A percentile compares a stretch with the other conserved stretches of the same genome.
These are phyloP conservation scores for Vitis amurensis DNA, from an alignment of 164 flowering plant species.

Conservation along the genomic window DNA sequence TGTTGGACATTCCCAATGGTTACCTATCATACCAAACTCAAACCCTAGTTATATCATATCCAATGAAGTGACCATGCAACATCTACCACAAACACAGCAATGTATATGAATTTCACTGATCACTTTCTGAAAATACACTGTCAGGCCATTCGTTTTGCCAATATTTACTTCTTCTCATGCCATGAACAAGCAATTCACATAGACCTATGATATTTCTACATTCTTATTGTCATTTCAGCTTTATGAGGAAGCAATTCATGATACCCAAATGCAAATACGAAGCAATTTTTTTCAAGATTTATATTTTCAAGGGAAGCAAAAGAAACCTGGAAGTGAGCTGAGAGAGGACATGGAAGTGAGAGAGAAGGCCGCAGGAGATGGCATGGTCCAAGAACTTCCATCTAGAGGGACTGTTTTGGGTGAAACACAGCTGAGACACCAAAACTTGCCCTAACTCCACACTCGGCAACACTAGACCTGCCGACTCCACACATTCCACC, in stretches of 20 bases:
- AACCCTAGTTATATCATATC: no score
- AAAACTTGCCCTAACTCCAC: conserved; percentile 47
- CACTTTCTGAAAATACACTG: no score
- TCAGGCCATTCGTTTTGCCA: no score
- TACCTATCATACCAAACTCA: no score
- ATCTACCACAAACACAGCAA: no score
- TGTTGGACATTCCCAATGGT: no score
- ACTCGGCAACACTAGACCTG: conserved; percentile 34
- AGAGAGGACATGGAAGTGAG: conserved; percentile 56
- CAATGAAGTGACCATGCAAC: no score
- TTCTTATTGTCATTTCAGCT: no score
- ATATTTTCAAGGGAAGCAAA: background rate
- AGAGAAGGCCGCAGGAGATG: conserved; percentile 43
- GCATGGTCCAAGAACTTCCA: conserved; percentile 63
- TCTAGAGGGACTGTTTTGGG: conserved; percentile 39
- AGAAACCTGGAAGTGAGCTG: conserved; percentile 55
- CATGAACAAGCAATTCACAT: background rate
- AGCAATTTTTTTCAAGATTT: background rate
- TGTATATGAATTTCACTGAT: no score
- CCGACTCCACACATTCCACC: conserved; percentile 22
- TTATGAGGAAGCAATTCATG: background rate
- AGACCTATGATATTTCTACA: background rate
- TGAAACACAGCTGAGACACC: conserved; percentile 48
- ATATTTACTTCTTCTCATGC: no score
- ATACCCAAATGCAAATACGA: background rate